Conservation (phyloP, 768 basidiomycete species). For the Amanita polypyramis region DNA sequence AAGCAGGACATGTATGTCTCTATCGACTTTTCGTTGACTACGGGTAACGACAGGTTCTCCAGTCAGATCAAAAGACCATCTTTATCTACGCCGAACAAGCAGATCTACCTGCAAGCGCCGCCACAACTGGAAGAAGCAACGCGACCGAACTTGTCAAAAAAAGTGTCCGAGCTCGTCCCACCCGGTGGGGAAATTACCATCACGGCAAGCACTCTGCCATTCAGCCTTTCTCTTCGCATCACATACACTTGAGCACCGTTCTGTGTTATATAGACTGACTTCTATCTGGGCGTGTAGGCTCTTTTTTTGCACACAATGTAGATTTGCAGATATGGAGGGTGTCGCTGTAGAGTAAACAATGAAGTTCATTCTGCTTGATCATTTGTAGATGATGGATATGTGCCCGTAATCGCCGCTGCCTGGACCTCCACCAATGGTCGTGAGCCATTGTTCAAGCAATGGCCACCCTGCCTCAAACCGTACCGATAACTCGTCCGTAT, state of each 20-base stretch:
- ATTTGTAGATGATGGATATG: slow-evolving; percentile 74
- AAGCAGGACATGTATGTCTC: slow-evolving; percentile 78
- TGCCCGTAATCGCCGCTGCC: slow-evolving; percentile 62
- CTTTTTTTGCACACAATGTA: slow-evolving; percentile 44
- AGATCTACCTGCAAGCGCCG: slow-evolving; percentile 90
- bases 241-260: slow-evolving; percentile 36
- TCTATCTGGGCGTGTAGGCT: too few relatives aligned
- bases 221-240: slow-evolving; percentile 65
- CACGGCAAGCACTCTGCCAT: slow-evolving; percentile 83
- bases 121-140: slow-evolving; percentile 85
- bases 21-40: slow-evolving; percentile 5
- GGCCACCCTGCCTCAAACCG: slow-evolving; percentile 80
- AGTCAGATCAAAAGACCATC: slow-evolving; percentile 99
- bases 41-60: slow-evolving; percentile 2
- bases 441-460: slow-evolving; percentile 63
- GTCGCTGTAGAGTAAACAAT: slow-evolving; percentile 58
- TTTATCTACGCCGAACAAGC: slow-evolving; percentile 61
- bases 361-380: slow-evolving; percentile 11
- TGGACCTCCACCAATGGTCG: slow-evolving; percentile 46
- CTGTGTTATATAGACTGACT: neutral
- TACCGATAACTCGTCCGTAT: slow-evolving; percentile 84
- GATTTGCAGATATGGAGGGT: slow-evolving; percentile 91
- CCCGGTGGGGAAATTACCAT: slow-evolving; percentile 76
- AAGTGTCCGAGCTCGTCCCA: slow-evolving; percentile 69
- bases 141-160: slow-evolving; percentile 84